A percentile compares a stretch with the other conserved stretches of the same genome.
Evolutionary conservation across 2,329 filamentous ascomycete genomes (phyloP).

Genomic region (Talaromyces piceae): DNA sequence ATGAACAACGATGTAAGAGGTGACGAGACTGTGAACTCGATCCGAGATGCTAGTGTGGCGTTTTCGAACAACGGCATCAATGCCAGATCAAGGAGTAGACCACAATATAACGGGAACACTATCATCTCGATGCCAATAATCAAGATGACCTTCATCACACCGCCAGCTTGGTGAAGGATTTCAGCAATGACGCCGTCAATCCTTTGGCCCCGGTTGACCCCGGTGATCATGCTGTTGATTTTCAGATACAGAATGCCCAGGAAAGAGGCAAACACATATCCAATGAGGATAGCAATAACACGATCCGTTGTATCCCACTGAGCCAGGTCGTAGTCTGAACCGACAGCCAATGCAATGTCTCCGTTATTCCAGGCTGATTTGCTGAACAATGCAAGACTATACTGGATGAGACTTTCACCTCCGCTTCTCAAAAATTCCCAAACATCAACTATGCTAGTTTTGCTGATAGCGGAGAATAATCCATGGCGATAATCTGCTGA

Average conservation of each 20-base stretch:
- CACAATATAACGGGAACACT: conserved; percentile 91
- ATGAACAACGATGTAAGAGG: conserved; percentile 91
- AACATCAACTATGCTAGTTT: conserved; percentile 14
- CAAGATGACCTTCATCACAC: conserved; percentile 93
- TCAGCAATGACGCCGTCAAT: conserved; percentile 71
- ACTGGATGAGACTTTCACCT: conserved; percentile 1
- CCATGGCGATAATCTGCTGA: conserved; percentile 19
- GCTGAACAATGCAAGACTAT: not conserved
- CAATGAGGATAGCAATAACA: conserved; percentile 66
- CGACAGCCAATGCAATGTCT: conserved; percentile 17
- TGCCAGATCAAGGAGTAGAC: conserved; percentile 79
- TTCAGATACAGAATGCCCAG: conserved; percentile 73
- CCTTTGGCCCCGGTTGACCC: conserved; percentile 46
- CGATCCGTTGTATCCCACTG: conserved; percentile 64
- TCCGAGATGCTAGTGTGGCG: conserved; percentile 66
- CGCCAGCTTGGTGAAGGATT: conserved; percentile 81
- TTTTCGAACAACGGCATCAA: conserved; percentile 81
- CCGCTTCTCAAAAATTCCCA: conserved; percentile 18
- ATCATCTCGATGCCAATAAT: conserved; percentile 99
- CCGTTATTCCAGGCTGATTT: conserved; percentile 21
- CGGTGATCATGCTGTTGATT: conserved; percentile 61
- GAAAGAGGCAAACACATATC: conserved; percentile 70
- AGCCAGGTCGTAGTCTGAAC: conserved; percentile 52
- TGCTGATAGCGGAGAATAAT: conserved; percentile 16
- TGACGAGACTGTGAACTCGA: conserved; percentile 68